phyloP scores from a whole-genome alignment of 306 rosid genomes.

The Sophora flavescens region DNA sequence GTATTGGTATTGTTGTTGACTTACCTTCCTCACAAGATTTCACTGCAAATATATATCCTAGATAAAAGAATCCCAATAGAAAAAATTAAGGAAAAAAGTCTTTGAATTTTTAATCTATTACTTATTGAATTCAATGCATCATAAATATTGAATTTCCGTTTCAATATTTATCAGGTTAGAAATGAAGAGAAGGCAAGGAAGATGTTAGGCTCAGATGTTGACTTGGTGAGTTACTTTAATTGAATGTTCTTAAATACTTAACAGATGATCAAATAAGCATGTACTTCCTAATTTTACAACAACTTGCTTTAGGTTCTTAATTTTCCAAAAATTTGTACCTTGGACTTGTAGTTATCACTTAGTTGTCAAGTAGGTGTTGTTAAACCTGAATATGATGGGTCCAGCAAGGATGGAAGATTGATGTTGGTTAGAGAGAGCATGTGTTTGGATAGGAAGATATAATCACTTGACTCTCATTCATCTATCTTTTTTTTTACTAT shows the following conservation, averaged over 20 bases:
- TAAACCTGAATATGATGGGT: not conserved
- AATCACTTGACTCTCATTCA: constrained; percentile 22
- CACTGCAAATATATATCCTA: not conserved
- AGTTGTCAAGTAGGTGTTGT: constrained; percentile 24
- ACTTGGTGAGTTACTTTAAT: constrained; percentile 72
- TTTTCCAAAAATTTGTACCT: constrained; percentile 13
- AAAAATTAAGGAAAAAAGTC: not conserved
- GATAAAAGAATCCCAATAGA: not conserved
- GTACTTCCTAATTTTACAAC: constrained; percentile 5
- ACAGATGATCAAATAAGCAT: constrained; percentile 15
- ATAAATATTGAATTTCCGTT: constrained; percentile 26
- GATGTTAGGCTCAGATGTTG: constrained; percentile 87
- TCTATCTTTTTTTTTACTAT: constrained; percentile 19
- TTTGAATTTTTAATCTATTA: not conserved
- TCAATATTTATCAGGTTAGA: constrained; percentile 68
- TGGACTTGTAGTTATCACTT: constrained; percentile 18
- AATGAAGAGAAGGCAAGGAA: constrained; percentile 90
- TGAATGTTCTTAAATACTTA: constrained; percentile 27
- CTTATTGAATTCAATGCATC: not conserved
- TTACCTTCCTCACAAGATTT: constrained; percentile 34
- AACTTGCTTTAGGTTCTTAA: constrained; percentile 10
- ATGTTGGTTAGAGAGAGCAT: constrained; percentile 18
- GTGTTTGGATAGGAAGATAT: constrained; percentile 22
- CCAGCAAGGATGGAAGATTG: not conserved
- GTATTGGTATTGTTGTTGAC: constrained; percentile 68